phyloP scores from a whole-genome alignment of 306 rosid genomes.

The Vachellia pachyceras region DNA sequence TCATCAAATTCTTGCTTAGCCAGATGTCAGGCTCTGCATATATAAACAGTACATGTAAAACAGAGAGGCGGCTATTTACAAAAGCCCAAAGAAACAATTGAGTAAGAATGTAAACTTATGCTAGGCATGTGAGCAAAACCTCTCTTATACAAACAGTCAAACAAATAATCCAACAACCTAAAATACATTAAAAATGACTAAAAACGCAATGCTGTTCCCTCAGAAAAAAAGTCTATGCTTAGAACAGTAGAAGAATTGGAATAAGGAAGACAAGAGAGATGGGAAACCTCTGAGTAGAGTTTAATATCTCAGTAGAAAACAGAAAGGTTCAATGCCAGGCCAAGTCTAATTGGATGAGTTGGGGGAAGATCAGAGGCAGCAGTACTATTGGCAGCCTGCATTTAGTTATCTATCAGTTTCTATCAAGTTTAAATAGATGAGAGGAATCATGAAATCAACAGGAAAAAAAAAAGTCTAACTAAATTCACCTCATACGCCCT shows the following conservation, averaged over 20 bases:
- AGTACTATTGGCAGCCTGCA: slow-evolving; percentile 13
- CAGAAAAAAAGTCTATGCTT: not conserved
- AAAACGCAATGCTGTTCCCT: not conserved
- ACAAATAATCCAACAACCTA: not conserved
- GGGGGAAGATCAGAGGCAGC: slow-evolving; percentile 14
- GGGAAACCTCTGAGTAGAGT: not conserved
- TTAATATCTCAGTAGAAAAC: slow-evolving; percentile 18
- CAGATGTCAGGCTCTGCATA: slow-evolving; percentile 23
- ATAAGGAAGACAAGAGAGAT: not conserved
- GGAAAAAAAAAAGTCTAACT: not conserved
- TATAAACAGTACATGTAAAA: not conserved
- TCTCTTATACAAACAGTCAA: not conserved
- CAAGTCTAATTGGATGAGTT: slow-evolving; percentile 19
- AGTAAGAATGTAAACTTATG: not conserved
- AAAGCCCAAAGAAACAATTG: not conserved
- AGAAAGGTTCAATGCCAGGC: slow-evolving; percentile 17
- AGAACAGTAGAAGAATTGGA: not conserved
- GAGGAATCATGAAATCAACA: not conserved
- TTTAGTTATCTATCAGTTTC: not conserved
- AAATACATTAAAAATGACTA: not conserved
- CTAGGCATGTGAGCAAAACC: not conserved
- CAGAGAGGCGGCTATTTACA: not conserved
- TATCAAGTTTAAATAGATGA: not conserved
- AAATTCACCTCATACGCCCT: slow-evolving; percentile 7
- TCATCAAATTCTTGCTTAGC: slow-evolving; percentile 22